These are phyloP conservation scores for Epichloe brachyelytri DNA, from an alignment of 2,329 filamentous ascomycete species.

Conservation along the genomic window DNA sequence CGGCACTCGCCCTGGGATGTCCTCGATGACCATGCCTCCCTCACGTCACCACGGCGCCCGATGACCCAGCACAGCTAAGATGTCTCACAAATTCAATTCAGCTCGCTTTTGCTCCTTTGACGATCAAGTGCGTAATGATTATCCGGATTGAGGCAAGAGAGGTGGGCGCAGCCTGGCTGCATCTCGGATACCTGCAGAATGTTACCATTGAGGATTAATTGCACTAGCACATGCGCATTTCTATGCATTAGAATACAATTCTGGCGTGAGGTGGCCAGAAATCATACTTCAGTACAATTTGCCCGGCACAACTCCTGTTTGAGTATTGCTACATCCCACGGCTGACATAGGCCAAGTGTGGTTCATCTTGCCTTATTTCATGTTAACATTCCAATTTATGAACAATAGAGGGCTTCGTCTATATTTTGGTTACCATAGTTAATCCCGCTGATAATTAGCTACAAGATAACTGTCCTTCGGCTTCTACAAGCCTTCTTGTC, in stretches of 20 bases:
- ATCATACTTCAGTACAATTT: background rate
- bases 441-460: background rate
- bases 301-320: background rate
- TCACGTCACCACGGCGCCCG: slow-evolving; percentile 11
- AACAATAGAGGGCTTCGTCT: background rate
- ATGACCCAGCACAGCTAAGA: slow-evolving; percentile 1
- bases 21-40: background rate
- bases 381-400: background rate
- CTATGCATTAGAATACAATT: background rate
- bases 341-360: too few species aligned
- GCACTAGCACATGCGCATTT: background rate
- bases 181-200: background rate
- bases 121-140: background rate
- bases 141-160: background rate
- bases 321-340: too few species aligned
- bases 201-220: background rate
- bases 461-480: background rate
- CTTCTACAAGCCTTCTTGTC: too few species aligned
- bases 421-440: background rate
- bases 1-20: slow-evolving; percentile 4
- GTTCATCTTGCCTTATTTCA: background rate
- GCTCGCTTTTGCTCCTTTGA: background rate
- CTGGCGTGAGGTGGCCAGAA: background rate
- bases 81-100: slow-evolving; percentile 4
- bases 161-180: background rate